Evolutionary conservation across 2,329 filamentous ascomycete species (phyloP).

Genomic region (Helotiales sp.): DNA sequence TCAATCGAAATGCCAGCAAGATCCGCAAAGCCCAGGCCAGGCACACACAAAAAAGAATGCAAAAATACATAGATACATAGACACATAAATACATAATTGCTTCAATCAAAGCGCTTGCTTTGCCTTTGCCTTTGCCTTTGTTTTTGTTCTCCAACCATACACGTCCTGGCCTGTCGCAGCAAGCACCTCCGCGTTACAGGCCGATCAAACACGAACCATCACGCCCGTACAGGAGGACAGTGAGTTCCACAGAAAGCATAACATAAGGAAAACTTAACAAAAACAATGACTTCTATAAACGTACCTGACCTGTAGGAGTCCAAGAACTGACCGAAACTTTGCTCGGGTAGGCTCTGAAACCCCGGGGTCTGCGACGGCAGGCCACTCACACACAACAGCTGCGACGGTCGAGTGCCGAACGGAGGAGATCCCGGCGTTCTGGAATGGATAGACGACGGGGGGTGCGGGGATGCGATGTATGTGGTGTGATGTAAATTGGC

Average conservation of each 20-base stretch:
- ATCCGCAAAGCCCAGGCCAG: too few relatives aligned
- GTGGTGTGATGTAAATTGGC: too few relatives aligned
- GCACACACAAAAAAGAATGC: too few relatives aligned
- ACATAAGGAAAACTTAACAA: neutral
- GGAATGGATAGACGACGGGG: neutral
- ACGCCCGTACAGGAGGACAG: neutral
- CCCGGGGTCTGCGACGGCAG: neutral
- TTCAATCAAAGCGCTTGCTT: constrained; percentile 1
- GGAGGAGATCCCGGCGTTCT: neutral
- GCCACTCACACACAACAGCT: neutral
- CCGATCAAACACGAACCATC: constrained; percentile 6
- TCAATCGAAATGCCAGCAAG: too few relatives aligned
- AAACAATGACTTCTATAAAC: neutral
- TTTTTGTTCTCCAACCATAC: neutral
- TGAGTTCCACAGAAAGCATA: neutral
- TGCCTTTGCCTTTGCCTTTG: neutral
- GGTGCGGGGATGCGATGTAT: neutral
- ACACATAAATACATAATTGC: neutral
- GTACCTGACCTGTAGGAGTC: neutral
- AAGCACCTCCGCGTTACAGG: neutral
- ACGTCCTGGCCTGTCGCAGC: too few relatives aligned
- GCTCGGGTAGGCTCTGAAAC: constrained; percentile 1
- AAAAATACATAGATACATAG: neutral
- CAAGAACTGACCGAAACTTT: constrained; percentile 5
- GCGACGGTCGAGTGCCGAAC: neutral